Evolutionary conservation across 2,329 filamentous ascomycete genomes (phyloP).

Genomic region (Polytolypa hystricis): DNA sequence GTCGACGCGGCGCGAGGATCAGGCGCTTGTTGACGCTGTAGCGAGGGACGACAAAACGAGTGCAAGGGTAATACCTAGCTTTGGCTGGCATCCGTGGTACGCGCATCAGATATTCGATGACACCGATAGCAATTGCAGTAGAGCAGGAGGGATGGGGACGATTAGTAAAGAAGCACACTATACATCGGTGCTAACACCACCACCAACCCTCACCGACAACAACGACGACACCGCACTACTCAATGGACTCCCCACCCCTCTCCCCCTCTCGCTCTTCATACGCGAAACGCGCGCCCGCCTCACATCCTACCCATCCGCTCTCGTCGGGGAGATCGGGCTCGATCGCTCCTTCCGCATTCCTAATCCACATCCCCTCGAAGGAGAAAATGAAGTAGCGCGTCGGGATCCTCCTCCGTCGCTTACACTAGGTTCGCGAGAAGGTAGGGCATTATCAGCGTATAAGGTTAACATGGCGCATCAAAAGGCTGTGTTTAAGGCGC

Average conservation of each 20-base stretch:
- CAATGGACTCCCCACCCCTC: slow-evolving; percentile 41
- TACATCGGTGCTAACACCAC: slow-evolving; percentile 41
- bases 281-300: slow-evolving; percentile 39
- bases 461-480: slow-evolving; percentile 48
- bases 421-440: slow-evolving; percentile 51
- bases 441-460: slow-evolving; percentile 46
- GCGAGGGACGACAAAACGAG: slow-evolving; percentile 13
- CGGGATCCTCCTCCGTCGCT: slow-evolving; percentile 29
- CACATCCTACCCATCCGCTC: slow-evolving; percentile 40
- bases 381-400: slow-evolving; percentile 10
- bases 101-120: slow-evolving; percentile 49
- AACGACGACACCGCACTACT: slow-evolving; percentile 40
- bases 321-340: slow-evolving; percentile 53
- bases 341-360: slow-evolving; percentile 53
- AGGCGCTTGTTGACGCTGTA: slow-evolving; percentile 41
- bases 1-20: slow-evolving; percentile 52
- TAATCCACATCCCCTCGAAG: slow-evolving; percentile 25
- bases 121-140: slow-evolving; percentile 18
- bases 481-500: slow-evolving; percentile 44
- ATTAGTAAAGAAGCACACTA: slow-evolving; percentile 40
- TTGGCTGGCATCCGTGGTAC: slow-evolving; percentile 61
- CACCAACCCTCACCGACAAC: slow-evolving; percentile 26
- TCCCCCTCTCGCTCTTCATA: slow-evolving; percentile 42
- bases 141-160: background rate
- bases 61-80: slow-evolving; percentile 44